These are phyloP conservation scores for Pyrenochaeta sp. DNA, from an alignment of 2,329 filamentous ascomycete species.

Conservation along the genomic window DNA sequence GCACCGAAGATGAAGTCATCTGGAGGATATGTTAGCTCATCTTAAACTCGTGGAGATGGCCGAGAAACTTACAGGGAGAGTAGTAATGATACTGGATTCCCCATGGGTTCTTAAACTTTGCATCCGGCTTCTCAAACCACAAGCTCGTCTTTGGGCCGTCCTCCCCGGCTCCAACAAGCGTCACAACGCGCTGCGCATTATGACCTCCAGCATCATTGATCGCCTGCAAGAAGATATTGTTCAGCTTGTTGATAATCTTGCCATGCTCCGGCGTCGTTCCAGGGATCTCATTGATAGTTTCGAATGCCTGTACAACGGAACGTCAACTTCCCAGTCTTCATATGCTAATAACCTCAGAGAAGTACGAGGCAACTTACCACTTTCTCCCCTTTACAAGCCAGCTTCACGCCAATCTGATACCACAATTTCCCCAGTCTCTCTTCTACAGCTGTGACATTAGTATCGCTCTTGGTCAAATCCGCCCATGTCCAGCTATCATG, in stretches of 20 bases:
- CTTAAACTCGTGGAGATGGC: slow-evolving; percentile 17
- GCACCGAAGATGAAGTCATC: slow-evolving; percentile 50
- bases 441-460: slow-evolving; percentile 62
- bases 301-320: slow-evolving; percentile 56
- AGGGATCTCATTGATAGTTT: slow-evolving; percentile 67
- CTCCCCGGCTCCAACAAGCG: slow-evolving; percentile 60
- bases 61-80: slow-evolving; percentile 56
- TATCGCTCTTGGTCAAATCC: slow-evolving; percentile 56
- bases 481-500: slow-evolving; percentile 68
- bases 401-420: slow-evolving; percentile 63
- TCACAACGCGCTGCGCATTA: slow-evolving; percentile 64
- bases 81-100: slow-evolving; percentile 70
- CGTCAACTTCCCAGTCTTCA: neutral
- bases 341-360: neutral
- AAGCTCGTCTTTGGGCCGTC: slow-evolving; percentile 62
- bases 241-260: slow-evolving; percentile 62
- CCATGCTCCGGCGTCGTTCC: slow-evolving; percentile 61
- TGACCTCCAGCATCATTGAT: slow-evolving; percentile 63
- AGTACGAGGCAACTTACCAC: slow-evolving; percentile 38
- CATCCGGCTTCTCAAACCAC: slow-evolving; percentile 61
- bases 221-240: slow-evolving; percentile 63
- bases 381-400: slow-evolving; percentile 62
- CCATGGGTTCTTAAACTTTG: slow-evolving; percentile 62
- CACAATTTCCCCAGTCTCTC: slow-evolving; percentile 64
- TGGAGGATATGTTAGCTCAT: slow-evolving; percentile 4